Evolutionary conservation across 805 yeast genomes (phyloP), one percentile per base, ranked within the genome.

Genomic region (Candida silvatica): DNA sequence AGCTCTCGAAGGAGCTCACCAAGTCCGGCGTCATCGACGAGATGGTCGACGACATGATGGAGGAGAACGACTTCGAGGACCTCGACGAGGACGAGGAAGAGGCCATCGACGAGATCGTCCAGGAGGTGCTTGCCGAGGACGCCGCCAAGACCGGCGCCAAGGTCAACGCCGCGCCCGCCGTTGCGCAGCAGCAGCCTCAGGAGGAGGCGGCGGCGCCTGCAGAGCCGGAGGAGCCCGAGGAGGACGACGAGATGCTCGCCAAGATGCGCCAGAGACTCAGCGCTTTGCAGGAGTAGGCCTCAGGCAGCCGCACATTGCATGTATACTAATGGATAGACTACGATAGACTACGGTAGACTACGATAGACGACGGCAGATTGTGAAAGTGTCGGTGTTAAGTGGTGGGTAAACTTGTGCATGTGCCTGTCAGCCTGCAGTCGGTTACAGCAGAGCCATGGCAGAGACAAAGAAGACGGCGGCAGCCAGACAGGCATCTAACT

Each of bases 41-140:
- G 53, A 92, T 92, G 97, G 79, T 88, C 53, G 86, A 83, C 38
- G 99, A 92, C 52, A 77, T 84, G 42, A 66, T 90, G 40, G 97
- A 88, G 40, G 59, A 66, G 33, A 59, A 74, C 38, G 78, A 71
- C 16, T 85, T 78, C 20, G 80, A 71, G 32, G 80, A 72, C 15
- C 83, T 76, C 39, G 67, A 73, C 28, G 80, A 77, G 20, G 74
- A 67, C 28, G 73, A 69, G 16, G 76, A 71, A 39, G 70, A 69
- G 47, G 41, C 39, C 27, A 78, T 85, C 16, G 74, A 80, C 40
- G 72, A 74, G 54, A 74, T 85, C 17, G 58, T 77, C 28, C 59
- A 65, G 16, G 63, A 40, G 59, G 66, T 48, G 56, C 70, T 12
- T 54, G 53, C 67, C 56, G 52, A 60, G 61, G 36, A 54, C 52